A percentile compares a stretch with the other conserved stretches of the same genome.
Conservation (phyloP, 805 yeast genomes). For the Maudiozyma saulgeensis region DNA sequence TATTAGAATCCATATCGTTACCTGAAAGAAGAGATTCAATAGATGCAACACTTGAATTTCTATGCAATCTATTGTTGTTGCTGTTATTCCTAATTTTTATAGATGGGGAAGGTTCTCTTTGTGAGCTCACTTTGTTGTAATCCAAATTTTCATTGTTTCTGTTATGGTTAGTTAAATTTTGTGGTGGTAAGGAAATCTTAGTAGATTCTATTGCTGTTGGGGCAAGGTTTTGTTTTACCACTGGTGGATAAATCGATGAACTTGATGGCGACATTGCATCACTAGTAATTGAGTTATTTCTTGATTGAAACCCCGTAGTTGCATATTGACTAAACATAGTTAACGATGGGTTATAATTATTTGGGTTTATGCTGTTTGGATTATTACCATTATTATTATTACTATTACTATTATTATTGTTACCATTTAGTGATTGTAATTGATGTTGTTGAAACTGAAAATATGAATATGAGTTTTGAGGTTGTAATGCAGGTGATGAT, state of each 20-base stretch:
- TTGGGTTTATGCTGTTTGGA: not conserved
- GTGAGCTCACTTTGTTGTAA: not conserved
- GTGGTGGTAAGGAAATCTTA: not conserved
- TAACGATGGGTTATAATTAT: conserved; percentile 6
- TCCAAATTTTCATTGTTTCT: not conserved
- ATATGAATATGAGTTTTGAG: conserved; percentile 17
- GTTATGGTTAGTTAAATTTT: not conserved
- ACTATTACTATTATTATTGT: not conserved
- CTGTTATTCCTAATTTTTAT: not conserved
- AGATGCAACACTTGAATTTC: conserved; percentile 5
- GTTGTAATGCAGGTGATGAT: conserved; percentile 3
- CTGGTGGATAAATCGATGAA: conserved; percentile 6
- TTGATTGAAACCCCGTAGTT: conserved; percentile 21
- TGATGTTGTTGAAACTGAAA: conserved; percentile 21
- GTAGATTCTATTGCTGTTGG: not conserved
- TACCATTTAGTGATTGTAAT: not conserved
- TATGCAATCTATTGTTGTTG: not conserved
- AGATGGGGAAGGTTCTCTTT: not conserved
- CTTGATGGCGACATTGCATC: conserved; percentile 26
- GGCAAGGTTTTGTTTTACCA: not conserved
- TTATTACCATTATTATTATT: not conserved
- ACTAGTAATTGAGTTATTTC: conserved; percentile 24
- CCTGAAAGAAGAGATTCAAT: conserved; percentile 4
- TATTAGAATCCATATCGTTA: not conserved
- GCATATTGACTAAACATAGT: conserved; percentile 20